Conservation (phyloP, 495 filamentous ascomycete species). For the Penicillium turbatum region DNA sequence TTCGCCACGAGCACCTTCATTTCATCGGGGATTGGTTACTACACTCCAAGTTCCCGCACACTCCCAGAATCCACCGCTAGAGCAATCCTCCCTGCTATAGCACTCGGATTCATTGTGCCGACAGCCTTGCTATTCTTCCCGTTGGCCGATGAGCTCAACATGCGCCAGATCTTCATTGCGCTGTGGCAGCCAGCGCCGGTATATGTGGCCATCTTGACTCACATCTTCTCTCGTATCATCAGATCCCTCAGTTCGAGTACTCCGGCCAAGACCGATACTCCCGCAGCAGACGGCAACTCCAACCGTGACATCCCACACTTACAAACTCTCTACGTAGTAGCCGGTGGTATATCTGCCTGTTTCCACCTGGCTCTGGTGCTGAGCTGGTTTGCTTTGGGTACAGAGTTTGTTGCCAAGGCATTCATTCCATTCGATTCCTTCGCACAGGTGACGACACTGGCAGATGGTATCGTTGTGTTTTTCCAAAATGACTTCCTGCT, state of each 20-base stretch:
- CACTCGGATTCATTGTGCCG: slow-evolving; percentile 14
- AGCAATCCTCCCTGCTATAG: slow-evolving; percentile 12
- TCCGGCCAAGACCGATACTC: not conserved
- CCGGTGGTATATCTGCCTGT: slow-evolving; percentile 11
- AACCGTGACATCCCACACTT: slow-evolving; percentile 3
- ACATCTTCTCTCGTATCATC: slow-evolving; percentile 1
- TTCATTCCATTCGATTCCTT: slow-evolving; percentile 11
- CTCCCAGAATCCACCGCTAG: slow-evolving; percentile 4
- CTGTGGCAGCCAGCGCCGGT: slow-evolving; percentile 16
- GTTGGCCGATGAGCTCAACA: not conserved
- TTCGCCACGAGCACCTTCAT: slow-evolving; percentile 7
- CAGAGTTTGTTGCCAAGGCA: not conserved
- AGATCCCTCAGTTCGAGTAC: not conserved
- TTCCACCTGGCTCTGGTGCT: slow-evolving; percentile 9
- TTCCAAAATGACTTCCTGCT: slow-evolving; percentile 20
- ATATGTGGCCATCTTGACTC: slow-evolving; percentile 9
- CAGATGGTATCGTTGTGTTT: slow-evolving; percentile 16
- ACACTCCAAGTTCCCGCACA: not conserved
- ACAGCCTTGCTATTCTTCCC: slow-evolving; percentile 14
- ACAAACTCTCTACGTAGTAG: slow-evolving; percentile 6
- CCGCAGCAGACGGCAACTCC: not conserved
- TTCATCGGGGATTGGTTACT: slow-evolving; percentile 2
- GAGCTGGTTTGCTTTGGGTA: not conserved
- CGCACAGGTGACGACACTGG: slow-evolving; percentile 6
- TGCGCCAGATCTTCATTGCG: slow-evolving; percentile 10